Conservation (phyloP, 495 filamentous ascomycete genomes). For the Tuber brumale region DNA sequence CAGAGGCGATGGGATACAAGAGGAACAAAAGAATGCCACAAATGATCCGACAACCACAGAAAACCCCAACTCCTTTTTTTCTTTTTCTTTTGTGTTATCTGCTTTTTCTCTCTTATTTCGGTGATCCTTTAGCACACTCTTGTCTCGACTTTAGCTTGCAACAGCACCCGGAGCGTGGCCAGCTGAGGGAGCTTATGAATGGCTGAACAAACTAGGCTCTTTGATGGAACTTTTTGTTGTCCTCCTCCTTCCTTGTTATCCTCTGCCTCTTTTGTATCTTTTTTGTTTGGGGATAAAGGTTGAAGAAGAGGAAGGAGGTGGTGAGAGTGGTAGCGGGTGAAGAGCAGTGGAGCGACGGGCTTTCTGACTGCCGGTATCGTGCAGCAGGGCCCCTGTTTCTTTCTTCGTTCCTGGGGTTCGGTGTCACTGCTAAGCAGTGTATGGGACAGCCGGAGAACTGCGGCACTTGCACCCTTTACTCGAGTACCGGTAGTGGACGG, state of each 20-base stretch:
- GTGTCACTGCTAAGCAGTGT: background rate
- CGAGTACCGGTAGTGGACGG: no score
- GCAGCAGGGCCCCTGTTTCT: background rate
- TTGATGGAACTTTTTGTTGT: background rate
- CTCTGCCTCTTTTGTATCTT: background rate
- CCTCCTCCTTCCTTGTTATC: background rate
- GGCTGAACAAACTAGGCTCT: background rate
- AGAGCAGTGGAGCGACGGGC: background rate
- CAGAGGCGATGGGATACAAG: background rate
- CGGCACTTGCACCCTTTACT: background rate
- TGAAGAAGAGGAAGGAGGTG: conserved; percentile 1
- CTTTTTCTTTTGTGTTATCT: no score
- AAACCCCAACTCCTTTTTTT: background rate
- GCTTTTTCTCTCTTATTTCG: background rate
- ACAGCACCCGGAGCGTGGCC: background rate
- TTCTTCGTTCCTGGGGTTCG: conserved; percentile 3
- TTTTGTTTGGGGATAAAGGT: background rate
- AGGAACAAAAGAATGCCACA: background rate
- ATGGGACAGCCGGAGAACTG: background rate
- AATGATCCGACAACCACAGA: background rate
- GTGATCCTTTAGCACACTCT: background rate
- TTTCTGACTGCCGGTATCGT: background rate
- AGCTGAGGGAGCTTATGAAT: background rate
- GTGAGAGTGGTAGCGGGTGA: background rate
- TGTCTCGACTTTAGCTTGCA: background rate